These are phyloP conservation scores for Cytospora schulzeri DNA, from an alignment of 2,329 filamentous ascomycete species.

Conservation along the genomic window DNA sequence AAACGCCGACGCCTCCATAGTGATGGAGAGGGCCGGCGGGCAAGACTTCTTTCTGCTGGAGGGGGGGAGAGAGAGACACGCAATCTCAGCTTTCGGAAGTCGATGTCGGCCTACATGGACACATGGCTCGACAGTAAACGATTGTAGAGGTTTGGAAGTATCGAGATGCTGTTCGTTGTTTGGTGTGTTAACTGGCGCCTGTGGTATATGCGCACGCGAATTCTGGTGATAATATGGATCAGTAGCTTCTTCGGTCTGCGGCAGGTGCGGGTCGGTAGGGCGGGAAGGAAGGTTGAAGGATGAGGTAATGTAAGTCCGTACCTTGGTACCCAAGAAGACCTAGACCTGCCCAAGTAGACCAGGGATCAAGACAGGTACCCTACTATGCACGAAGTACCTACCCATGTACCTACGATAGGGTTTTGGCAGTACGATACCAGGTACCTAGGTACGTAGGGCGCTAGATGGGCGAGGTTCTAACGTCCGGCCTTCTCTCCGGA, in stretches of 20 bases:
- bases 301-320: slow-evolving; percentile 3
- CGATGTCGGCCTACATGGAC: slow-evolving; percentile 24
- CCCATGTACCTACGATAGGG: background rate
- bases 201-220: background rate
- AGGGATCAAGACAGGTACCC: background rate
- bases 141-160: background rate
- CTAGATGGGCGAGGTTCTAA: background rate
- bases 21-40: slow-evolving; percentile 30
- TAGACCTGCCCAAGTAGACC: background rate
- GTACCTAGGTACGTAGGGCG: background rate
- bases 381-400: background rate
- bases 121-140: slow-evolving; percentile 21
- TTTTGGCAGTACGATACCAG: background rate
- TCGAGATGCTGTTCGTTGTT: background rate
- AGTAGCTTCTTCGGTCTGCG: slow-evolving; percentile 3
- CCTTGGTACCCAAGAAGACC: background rate
- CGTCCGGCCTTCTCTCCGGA: background rate
- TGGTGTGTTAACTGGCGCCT: background rate
- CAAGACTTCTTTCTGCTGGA: slow-evolving; percentile 11
- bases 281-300: background rate
- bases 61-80: slow-evolving; percentile 22
- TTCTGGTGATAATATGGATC: background rate
- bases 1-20: slow-evolving; percentile 55
- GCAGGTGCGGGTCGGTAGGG: background rate
- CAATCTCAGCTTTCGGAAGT: slow-evolving; percentile 28